These are phyloP conservation scores for Phanerochaete carnosa DNA, from an alignment of 768 basidiomycete genomes.

Conservation along the genomic window DNA sequence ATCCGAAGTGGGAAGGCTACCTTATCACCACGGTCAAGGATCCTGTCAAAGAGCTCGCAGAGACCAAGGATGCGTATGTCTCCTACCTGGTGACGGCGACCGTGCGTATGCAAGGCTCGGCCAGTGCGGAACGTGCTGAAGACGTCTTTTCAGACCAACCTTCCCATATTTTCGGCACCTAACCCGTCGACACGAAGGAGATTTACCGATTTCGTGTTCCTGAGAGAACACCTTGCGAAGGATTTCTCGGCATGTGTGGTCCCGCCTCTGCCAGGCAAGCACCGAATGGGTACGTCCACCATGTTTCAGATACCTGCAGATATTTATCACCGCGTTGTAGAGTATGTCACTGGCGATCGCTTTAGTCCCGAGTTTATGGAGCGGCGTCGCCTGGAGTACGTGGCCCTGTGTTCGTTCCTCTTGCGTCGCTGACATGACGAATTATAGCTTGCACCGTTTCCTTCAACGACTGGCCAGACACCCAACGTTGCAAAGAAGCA, in stretches of 20 bases:
- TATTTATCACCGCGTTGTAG: constrained; percentile 36
- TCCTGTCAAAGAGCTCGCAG: constrained; percentile 92
- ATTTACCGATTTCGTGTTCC: constrained; percentile 96
- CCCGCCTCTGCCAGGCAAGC: constrained; percentile 94
- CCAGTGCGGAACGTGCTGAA: neutral
- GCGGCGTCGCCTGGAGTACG: constrained; percentile 82
- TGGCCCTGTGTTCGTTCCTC: constrained; percentile 10
- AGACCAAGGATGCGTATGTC: constrained; percentile 96
- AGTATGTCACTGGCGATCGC: constrained; percentile 96
- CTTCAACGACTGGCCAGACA: constrained; percentile 88
- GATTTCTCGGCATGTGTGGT: constrained; percentile 99
- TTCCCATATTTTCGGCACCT: constrained; percentile 77
- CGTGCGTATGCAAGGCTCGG: constrained; percentile 42
- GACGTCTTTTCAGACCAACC: constrained; percentile 64
- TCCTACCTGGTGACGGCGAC: constrained; percentile 89
- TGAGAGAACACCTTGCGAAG: constrained; percentile 81
- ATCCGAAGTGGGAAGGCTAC: constrained; percentile 90
- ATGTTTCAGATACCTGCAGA: neutral
- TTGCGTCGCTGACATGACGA: constrained; percentile 1
- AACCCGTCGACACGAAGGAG: constrained; percentile 80
- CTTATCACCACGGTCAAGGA: constrained; percentile 83
- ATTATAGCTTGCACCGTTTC: constrained; percentile 82
- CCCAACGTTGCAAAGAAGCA: constrained; percentile 89
- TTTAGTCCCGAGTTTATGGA: constrained; percentile 99
- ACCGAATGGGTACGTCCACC: constrained; percentile 74